Conservation (phyloP, 257 asterid genomes). For the Solanum rostratum region DNA sequence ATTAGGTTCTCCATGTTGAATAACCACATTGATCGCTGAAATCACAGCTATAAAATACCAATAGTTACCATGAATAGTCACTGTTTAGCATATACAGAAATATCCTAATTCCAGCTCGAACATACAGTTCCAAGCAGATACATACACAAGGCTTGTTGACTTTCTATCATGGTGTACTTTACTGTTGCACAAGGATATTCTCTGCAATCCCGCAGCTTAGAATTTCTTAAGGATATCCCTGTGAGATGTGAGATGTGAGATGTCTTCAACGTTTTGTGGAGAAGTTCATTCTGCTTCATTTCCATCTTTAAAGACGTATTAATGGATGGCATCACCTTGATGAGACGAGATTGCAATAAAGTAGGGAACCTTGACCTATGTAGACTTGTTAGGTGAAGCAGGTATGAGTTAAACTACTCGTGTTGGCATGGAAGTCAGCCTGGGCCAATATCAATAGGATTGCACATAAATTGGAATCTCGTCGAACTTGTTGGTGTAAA, state of each 20-base stretch:
- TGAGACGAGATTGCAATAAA: neutral
- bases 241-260: neutral
- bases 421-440: no score
- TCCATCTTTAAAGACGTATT: neutral
- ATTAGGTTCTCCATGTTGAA: neutral
- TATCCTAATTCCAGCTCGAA: neutral
- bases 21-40: neutral
- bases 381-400: neutral
- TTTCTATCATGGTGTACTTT: neutral
- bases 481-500: neutral
- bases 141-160: neutral
- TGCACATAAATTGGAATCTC: no score
- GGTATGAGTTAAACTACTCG: no score
- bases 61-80: neutral
- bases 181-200: neutral
- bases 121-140: neutral
- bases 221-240: neutral
- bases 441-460: no score
- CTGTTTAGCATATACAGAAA: neutral
- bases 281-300: neutral
- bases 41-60: neutral
- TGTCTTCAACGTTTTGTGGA: neutral
- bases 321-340: neutral
- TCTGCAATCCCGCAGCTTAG: neutral
- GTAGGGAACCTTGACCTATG: neutral